phyloP scores from a whole-genome alignment of 129 eudicot genomes.

The Saussurea involucrata region DNA sequence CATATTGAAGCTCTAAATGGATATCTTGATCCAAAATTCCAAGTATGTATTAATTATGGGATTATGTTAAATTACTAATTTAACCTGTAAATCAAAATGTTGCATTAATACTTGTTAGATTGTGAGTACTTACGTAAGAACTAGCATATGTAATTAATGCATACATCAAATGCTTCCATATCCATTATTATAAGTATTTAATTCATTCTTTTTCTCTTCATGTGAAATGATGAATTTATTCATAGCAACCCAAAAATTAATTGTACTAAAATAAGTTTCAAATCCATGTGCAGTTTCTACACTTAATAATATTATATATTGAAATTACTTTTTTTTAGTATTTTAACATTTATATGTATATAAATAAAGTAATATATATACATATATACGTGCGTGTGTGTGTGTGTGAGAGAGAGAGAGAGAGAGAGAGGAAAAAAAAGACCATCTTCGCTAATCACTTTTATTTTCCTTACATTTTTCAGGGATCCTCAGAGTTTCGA shows the following conservation, averaged over 20 bases:
- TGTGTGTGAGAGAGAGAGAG: not conserved
- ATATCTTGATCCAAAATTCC: constrained; percentile 39
- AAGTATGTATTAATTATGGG: constrained; percentile 34
- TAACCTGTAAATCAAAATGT: not conserved
- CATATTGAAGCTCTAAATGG: constrained; percentile 63
- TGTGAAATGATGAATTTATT: not conserved
- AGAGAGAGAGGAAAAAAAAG: not conserved
- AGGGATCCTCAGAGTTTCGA: constrained; percentile 37
- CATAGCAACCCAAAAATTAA: not conserved
- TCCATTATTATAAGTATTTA: not conserved
- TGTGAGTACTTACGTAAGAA: not conserved
- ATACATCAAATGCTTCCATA: not conserved
- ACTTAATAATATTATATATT: not conserved
- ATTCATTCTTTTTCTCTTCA: no score
- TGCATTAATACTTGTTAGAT: not conserved
- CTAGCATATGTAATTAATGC: not conserved
- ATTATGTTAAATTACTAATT: not conserved
- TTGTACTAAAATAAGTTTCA: not conserved
- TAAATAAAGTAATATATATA: not conserved
- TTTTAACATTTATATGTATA: not conserved
- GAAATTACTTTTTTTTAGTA: not conserved
- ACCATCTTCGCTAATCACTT: not conserved
- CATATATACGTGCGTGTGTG: not conserved
- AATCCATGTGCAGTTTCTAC: not conserved
- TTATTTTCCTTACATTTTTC: not conserved